Base-by-base conservation (phyloP, 305 asterid species). In the Andrographis paniculata region DNA sequence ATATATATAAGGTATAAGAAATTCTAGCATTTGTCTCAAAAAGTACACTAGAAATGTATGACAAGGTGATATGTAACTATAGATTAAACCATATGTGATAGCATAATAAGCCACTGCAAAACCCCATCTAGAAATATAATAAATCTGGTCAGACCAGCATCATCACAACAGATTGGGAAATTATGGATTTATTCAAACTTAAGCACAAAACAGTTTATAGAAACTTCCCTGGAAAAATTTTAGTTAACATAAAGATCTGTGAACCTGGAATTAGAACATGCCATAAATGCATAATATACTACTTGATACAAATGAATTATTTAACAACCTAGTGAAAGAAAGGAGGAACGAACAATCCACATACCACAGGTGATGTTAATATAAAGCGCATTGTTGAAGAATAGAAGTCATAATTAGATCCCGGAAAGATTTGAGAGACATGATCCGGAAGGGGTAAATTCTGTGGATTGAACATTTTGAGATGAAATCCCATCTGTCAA, bases 361-460 rank as follows among this genome's bases (percentile, higher is more conserved):
- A 58, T 75, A 91, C 99, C 94, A 81, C 79, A 23, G 93, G 96
- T 22, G 99, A 83, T 65, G 80, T 74, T 64, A 91, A 67, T 44
- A 87, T 79, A 59, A 91, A 74, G 54, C 95, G 87, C 94, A 87
- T 80, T 68, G 54, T 78, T 59, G 96, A 73, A 55, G 96, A 87
- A 63, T 67, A 62, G 69, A 55, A 91, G 76, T 87, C 99, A 66
- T 83, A 83, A 76, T 83, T 91, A 58, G 95, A 62, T 63, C 93
- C 99, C 2, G 99, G 82, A 39, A 67, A 73, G 67, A 91, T 91
- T 65, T 80, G 99, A 40, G 78, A 79, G 64, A 87, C 95, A 56
- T 83, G 73, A 58, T 76, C 68, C 21, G 99, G 99, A 52, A 87
- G 94, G 59, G 96, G 73, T 74, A 91, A 70, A 52, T 56, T 70